A percentile compares a stretch with the other conserved stretches of the same genome.
These are phyloP conservation scores for Alternaria triticimaculans DNA, from an alignment of 2,329 filamentous ascomycete species.

Conservation along the genomic window DNA sequence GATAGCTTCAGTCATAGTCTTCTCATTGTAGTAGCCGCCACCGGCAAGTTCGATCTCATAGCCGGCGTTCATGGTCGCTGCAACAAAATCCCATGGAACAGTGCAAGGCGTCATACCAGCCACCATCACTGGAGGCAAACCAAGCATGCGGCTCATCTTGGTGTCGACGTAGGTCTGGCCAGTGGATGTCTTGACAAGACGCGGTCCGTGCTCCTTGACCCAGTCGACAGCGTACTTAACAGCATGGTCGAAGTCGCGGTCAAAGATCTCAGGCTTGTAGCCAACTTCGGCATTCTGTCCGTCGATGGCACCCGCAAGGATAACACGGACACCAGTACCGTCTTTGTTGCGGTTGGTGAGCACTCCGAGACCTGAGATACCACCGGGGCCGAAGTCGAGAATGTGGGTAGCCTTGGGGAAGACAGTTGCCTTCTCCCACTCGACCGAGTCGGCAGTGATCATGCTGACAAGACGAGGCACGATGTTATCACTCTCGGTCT, in stretches of 20 bases:
- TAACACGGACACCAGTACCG: slow-evolving; percentile 94
- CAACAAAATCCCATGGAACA: slow-evolving; percentile 58
- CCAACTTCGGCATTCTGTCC: slow-evolving; percentile 90
- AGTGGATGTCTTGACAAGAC: slow-evolving; percentile 84
- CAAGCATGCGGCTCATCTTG: slow-evolving; percentile 64
- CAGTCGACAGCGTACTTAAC: slow-evolving; percentile 96
- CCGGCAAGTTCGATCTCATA: slow-evolving; percentile 58
- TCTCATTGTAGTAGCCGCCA: slow-evolving; percentile 58
- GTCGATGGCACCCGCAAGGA: slow-evolving; percentile 90
- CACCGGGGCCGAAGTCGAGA: slow-evolving; percentile 94
- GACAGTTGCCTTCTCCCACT: slow-evolving; percentile 94
- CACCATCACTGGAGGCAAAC: slow-evolving; percentile 56
- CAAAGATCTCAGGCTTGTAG: slow-evolving; percentile 97
- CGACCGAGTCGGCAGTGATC: slow-evolving; percentile 91
- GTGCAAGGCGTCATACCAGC: slow-evolving; percentile 59
- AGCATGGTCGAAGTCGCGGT: slow-evolving; percentile 92
- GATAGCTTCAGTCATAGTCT: slow-evolving; percentile 55
- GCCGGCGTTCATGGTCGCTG: slow-evolving; percentile 61
- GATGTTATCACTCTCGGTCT: slow-evolving; percentile 73
- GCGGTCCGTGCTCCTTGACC: slow-evolving; percentile 97
- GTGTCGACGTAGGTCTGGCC: slow-evolving; percentile 95
- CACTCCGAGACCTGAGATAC: slow-evolving; percentile 93
- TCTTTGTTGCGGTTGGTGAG: slow-evolving; percentile 99
- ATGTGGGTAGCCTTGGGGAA: slow-evolving; percentile 94
- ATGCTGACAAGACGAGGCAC: slow-evolving; percentile 87